Conservation (phyloP, 768 basidiomycete species). For the Boletus sp. region DNA sequence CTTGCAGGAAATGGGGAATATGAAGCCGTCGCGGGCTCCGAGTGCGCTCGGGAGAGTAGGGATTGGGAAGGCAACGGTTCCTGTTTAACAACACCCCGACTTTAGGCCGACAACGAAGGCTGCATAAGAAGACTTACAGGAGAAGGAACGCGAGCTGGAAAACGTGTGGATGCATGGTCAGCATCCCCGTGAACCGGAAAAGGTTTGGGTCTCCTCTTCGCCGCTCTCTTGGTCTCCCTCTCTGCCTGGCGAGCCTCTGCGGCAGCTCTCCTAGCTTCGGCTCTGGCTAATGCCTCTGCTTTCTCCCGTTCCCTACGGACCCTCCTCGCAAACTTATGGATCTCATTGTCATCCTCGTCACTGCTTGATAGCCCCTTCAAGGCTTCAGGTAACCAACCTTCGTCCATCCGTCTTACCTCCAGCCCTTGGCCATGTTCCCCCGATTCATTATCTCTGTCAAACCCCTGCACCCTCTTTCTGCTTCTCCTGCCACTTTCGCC, state of each 20-base stretch:
- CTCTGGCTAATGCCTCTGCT: conserved; percentile 16
- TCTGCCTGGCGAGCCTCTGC: conserved; percentile 13
- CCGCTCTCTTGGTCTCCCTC: conserved; percentile 12
- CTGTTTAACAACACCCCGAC: conserved; percentile 4
- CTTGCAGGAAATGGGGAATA: conserved; percentile 2
- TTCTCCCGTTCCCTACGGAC: conserved; percentile 31
- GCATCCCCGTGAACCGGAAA: conserved; percentile 22
- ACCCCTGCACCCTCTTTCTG: conserved; percentile 3
- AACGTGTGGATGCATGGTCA: background rate
- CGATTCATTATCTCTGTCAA: background rate
- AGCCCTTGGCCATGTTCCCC: background rate
- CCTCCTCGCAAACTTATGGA: conserved; percentile 32
- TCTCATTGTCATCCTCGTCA: conserved; percentile 41
- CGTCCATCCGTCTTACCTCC: background rate
- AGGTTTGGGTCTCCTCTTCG: conserved; percentile 19
- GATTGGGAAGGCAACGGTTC: background rate
- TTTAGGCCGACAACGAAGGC: background rate
- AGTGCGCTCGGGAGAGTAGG: conserved; percentile 5
- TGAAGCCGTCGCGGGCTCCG: conserved; percentile 11
- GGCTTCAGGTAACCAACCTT: conserved; percentile 33
- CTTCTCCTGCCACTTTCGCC: conserved; percentile 11
- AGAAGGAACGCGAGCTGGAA: background rate
- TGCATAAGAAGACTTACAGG: conserved; percentile 14
- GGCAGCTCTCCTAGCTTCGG: conserved; percentile 16
- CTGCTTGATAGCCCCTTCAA: conserved; percentile 38